Evolutionary conservation across 179 eudicot genomes (phyloP).

Genomic region (Corrigiola litoralis): DNA sequence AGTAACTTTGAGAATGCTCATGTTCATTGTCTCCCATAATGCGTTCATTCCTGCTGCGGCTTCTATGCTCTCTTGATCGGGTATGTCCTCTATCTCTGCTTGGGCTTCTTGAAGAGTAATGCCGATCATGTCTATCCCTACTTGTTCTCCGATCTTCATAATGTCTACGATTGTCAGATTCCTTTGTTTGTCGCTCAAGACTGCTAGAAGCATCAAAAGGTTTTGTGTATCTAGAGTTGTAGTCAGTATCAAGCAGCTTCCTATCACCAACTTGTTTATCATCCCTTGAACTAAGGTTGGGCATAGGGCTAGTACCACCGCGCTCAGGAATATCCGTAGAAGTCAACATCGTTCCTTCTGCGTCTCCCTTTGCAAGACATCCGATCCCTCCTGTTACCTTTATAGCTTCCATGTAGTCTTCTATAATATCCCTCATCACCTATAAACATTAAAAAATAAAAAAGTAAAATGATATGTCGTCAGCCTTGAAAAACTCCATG

Average conservation of each 20-base stretch:
- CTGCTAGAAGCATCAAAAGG: slow-evolving; percentile 22
- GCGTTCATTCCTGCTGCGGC: slow-evolving; percentile 30
- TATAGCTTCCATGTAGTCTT: slow-evolving; percentile 72
- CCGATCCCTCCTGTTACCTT: slow-evolving; percentile 68
- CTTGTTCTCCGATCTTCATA: slow-evolving; percentile 29
- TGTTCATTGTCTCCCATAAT: slow-evolving; percentile 16
- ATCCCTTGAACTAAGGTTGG: slow-evolving; percentile 17
- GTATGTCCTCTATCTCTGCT: slow-evolving; percentile 31
- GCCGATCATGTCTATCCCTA: slow-evolving; percentile 1
- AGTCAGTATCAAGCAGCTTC: slow-evolving; percentile 23
- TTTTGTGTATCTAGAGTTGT: slow-evolving; percentile 13
- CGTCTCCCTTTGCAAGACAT: slow-evolving; percentile 34
- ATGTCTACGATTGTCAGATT: slow-evolving; percentile 29
- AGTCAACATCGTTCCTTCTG: slow-evolving; percentile 29
- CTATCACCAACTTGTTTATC: slow-evolving; percentile 22
- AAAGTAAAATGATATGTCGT: neutral
- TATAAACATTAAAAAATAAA: slow-evolving; percentile 17
- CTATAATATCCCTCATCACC: slow-evolving; percentile 91
- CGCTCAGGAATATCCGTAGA: slow-evolving; percentile 29
- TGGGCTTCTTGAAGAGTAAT: slow-evolving; percentile 8
- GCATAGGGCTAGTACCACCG: slow-evolving; percentile 19
- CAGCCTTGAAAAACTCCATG: neutral
- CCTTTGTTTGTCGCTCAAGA: slow-evolving; percentile 19
- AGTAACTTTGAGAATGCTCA: slow-evolving; percentile 23
- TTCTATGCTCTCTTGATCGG: slow-evolving; percentile 29